Base-by-base conservation (phyloP, 169 alveolate species). In the Plasmodium knowlesi region DNA sequence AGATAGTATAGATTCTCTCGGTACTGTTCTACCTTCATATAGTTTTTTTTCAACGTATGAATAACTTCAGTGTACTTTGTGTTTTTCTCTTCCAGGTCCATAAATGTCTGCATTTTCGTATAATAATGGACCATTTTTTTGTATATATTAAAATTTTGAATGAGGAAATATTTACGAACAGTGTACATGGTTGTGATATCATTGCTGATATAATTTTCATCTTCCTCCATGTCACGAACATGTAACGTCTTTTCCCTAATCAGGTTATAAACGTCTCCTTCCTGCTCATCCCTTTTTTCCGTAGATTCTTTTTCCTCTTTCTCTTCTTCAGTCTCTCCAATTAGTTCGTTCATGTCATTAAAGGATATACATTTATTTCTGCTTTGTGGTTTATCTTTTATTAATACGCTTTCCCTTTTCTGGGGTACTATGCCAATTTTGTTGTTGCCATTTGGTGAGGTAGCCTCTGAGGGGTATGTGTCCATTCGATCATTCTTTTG, bases 71-170 rank as follows among this genome's bases (percentile, higher is more conserved):
- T 8, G 37, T 88, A 88, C 72, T n/a, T 76, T n/a, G 12, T 79
- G 34, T 88, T 88, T 34, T 5, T 79, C 80, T 79, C 43, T 46
- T 88, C 89, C 30, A 88, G 12, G 67, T 73, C 74, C 19, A 78
- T 79, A 28, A 88, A 54, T 1, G 67, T 34, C 73, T 88, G 88
- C 46, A 88, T 28, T 61, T 88, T 88, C 12, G 28, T 19, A 67
- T 88, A 88, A 88, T 41, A 54, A 19, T 88, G 67, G 22, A 79
- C 61, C 81, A 88, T 34, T 12, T 88, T 88, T 88, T 78, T 78
- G 72, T 88, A 79, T 78, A 88, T 78, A 54, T 88, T 88, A 61
- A 57, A 25, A 61, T 88, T 88, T 37, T 57, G 22, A 8, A 67
- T 80, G 41, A 88, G 53, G 53, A 88, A 39, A 32, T 39, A 37